These are phyloP conservation scores for Climacium dendroides DNA, from an alignment of 225 moss, liverwort and hornwort genomes.

Conservation along the genomic window DNA sequence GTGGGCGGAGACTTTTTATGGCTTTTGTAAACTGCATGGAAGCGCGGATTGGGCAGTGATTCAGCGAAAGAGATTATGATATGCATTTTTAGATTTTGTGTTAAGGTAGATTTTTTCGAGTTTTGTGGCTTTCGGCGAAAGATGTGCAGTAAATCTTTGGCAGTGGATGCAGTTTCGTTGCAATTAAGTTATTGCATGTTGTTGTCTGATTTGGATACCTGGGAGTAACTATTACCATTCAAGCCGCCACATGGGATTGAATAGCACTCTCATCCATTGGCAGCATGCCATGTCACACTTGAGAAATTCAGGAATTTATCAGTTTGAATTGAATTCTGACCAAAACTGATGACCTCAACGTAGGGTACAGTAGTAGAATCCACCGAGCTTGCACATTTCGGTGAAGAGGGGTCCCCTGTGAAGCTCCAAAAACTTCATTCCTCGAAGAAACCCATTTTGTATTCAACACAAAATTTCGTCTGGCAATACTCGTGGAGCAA, in stretches of 20 bases:
- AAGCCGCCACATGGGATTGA: background rate
- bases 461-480: background rate
- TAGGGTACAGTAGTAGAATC: background rate
- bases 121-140: background rate
- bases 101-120: background rate
- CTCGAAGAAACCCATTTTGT: background rate
- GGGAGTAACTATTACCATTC: background rate
- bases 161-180: background rate
- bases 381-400: background rate
- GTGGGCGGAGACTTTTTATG: background rate
- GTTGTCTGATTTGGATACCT: too few relatives aligned
- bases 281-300: background rate
- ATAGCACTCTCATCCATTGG: background rate
- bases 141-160: background rate
- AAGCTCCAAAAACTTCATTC: background rate
- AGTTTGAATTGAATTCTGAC: background rate
- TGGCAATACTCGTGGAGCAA: too few relatives aligned
- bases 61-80: background rate
- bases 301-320: background rate
- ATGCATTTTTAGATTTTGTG: background rate
- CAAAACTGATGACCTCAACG: background rate
- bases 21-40: background rate
- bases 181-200: background rate
- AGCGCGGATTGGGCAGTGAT: background rate
- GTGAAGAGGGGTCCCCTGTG: background rate